A percentile compares a stretch with the other conserved stretches of the same genome.
Conservation (phyloP, 805 yeast species). For the Cyberlindnera xylosilytica region DNA sequence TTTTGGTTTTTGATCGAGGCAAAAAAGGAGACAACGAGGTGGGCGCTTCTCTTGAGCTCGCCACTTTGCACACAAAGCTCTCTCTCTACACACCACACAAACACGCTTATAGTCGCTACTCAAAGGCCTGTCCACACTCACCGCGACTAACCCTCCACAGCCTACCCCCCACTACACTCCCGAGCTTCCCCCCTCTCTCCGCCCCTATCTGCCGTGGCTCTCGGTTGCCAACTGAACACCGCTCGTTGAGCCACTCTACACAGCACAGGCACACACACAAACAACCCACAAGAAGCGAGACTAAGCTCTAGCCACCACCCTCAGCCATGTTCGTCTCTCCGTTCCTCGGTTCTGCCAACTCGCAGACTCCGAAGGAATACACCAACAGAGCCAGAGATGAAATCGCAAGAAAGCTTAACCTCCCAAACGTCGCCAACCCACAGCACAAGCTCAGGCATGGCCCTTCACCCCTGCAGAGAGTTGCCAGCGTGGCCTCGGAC, state of each 20-base stretch:
- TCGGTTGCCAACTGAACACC: too few species aligned
- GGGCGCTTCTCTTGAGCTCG: too few species aligned
- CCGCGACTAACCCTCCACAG: too few species aligned
- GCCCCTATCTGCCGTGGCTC: too few species aligned
- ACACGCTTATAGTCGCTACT: too few species aligned
- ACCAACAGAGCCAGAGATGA: slow-evolving; percentile 31
- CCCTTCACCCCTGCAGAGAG: slow-evolving; percentile 28
- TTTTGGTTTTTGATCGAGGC: background rate
- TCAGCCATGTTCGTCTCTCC: slow-evolving; percentile 26
- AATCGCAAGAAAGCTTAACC: slow-evolving; percentile 24
- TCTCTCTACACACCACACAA: too few species aligned
- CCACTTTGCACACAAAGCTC: too few species aligned
- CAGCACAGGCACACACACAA: background rate
- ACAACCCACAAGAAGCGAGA: background rate
- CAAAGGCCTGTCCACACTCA: too few species aligned
- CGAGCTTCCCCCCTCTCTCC: too few species aligned
- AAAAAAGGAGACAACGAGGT: background rate
- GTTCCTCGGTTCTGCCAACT: slow-evolving; percentile 11
- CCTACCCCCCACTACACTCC: too few species aligned
- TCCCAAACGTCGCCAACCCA: slow-evolving; percentile 9
- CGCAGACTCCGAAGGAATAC: slow-evolving; percentile 30
- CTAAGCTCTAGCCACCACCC: background rate
- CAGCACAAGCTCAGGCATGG: slow-evolving; percentile 25
- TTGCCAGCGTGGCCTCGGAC: slow-evolving; percentile 25
- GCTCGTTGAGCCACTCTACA: too few species aligned